phyloP scores from a whole-genome alignment of 768 basidiomycete species.

The Tulasnella sp. region DNA sequence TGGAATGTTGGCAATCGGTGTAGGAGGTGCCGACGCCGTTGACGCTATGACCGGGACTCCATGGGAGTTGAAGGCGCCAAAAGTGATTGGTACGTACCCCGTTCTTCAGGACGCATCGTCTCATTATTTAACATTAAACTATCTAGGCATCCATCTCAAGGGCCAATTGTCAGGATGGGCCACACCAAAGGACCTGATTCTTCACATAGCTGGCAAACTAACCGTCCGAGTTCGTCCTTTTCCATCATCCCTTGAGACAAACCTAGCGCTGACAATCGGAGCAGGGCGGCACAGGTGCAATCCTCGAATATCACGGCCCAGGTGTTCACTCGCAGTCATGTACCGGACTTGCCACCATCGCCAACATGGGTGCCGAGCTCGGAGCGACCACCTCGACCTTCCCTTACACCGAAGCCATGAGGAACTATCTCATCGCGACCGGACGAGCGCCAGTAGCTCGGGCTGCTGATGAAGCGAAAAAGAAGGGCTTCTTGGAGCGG shows the following conservation, averaged over 20 bases:
- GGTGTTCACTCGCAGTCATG: slow-evolving; percentile 89
- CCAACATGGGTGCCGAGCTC: slow-evolving; percentile 99
- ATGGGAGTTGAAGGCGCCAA: slow-evolving; percentile 95
- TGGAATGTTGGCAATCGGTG: slow-evolving; percentile 94
- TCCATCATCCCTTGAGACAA: not conserved
- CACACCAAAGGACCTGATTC: slow-evolving; percentile 94
- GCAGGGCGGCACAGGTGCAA: slow-evolving; percentile 93
- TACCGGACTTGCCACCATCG: slow-evolving; percentile 93
- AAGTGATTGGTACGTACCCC: slow-evolving; percentile 65
- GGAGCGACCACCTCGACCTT: slow-evolving; percentile 99
- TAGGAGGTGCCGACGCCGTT: slow-evolving; percentile 98
- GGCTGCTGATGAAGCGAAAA: slow-evolving; percentile 83
- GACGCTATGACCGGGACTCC: slow-evolving; percentile 98
- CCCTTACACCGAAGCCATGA: slow-evolving; percentile 92
- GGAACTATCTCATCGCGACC: slow-evolving; percentile 85
- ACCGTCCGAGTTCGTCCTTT: slow-evolving; percentile 75
- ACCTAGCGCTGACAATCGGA: not conserved
- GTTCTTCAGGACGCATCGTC: not conserved
- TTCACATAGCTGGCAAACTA: slow-evolving; percentile 90
- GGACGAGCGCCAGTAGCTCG: slow-evolving; percentile 81
- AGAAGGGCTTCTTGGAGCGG: slow-evolving; percentile 73
- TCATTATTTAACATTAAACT: not conserved
- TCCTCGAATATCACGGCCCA: slow-evolving; percentile 96
- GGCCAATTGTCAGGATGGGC: slow-evolving; percentile 89
- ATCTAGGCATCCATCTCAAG: slow-evolving; percentile 78